A percentile compares a stretch with the other conserved stretches of the same genome.
Evolutionary conservation across 768 basidiomycete genomes (phyloP).

Genomic region (Antrodiella citrinella): DNA sequence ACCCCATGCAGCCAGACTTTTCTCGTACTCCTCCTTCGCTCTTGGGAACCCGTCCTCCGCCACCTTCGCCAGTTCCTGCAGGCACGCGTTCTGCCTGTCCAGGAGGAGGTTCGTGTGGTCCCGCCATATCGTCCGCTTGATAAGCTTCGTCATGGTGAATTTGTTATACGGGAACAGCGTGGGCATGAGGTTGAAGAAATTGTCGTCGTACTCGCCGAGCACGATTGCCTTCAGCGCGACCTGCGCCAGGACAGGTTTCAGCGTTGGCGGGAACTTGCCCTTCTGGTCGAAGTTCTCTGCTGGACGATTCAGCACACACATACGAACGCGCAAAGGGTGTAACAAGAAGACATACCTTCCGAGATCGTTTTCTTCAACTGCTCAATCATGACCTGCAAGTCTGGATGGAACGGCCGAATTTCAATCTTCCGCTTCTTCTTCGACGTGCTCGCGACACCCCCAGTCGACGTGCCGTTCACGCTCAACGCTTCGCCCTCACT

Average conservation of each 20-base stretch:
- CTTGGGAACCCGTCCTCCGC: conserved; percentile 61
- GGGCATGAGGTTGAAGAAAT: conserved; percentile 88
- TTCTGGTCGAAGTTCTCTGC: conserved; percentile 73
- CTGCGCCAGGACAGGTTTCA: conserved; percentile 66
- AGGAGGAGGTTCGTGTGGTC: conserved; percentile 64
- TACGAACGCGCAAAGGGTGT: background rate
- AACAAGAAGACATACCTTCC: conserved; percentile 38
- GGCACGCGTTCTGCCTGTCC: conserved; percentile 58
- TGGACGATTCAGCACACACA: background rate
- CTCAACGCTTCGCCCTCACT: conserved; percentile 9
- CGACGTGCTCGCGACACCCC: conserved; percentile 3
- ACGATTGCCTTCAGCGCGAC: conserved; percentile 73
- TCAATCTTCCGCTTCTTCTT: conserved; percentile 73
- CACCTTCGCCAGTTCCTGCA: conserved; percentile 52
- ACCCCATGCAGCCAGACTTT: conserved; percentile 64
- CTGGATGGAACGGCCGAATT: conserved; percentile 61
- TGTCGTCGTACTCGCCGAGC: conserved; percentile 85
- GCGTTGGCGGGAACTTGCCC: conserved; percentile 78
- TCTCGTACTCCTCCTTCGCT: conserved; percentile 73
- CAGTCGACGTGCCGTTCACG: background rate
- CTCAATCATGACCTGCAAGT: conserved; percentile 54
- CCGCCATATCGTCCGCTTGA: conserved; percentile 78
- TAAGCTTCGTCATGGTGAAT: conserved; percentile 95
- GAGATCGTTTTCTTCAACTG: conserved; percentile 53
- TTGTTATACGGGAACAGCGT: conserved; percentile 88